Evolutionary conservation across 208 protist species (phyloP), one percentile per base, ranked within the genome.

Genomic region (Lotmaria passim): DNA sequence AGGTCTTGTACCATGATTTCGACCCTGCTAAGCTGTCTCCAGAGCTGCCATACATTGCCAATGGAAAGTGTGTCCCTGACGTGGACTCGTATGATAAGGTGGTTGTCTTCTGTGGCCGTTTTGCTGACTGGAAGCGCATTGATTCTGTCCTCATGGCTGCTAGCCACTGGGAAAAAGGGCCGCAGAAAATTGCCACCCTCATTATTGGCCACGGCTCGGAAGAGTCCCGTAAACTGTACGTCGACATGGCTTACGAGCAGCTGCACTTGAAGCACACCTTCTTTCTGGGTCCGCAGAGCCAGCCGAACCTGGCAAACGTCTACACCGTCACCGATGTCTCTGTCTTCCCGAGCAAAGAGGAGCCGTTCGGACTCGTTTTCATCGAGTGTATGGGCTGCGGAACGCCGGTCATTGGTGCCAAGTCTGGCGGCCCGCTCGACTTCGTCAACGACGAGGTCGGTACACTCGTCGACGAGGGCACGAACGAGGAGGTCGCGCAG

Each of bases 351-450:
- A 89, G 82, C 69, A 89, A 90, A 30, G 84, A 93, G 19, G 87
- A 93, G 69, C 87, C 87, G 4, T 93, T 93, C 50, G 87, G 87
- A 26, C 76, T 93, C 33, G 87, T 93, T 6, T 90, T 93, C 68
- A 90, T 93, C 56, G 87, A 93, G 63, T 90, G 84, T 69, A 93
- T 93, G 87, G 87, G 82, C 8, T 93, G 87, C 36, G 87, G 87
- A 23, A 93, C 87, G 15, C 87, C 87, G 4, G 87, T 90, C 28
- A 88, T 93, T 30, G 87, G 87, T 51, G 87, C 87, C 24, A 87
- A 90, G 64, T 93, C 87, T 7, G 87, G 87, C 38, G 87, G 87
- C 14, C 87, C 87, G 23, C 73, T 93, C n/a, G 87, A 93, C 56
- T 93, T 93, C 53, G 74, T 93, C 17, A 90, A 78, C 19, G 75